A percentile compares a stretch with the other conserved stretches of the same genome.
phyloP scores from a whole-genome alignment of 2,329 filamentous ascomycete genomes.

The Fusarium temperatum region DNA sequence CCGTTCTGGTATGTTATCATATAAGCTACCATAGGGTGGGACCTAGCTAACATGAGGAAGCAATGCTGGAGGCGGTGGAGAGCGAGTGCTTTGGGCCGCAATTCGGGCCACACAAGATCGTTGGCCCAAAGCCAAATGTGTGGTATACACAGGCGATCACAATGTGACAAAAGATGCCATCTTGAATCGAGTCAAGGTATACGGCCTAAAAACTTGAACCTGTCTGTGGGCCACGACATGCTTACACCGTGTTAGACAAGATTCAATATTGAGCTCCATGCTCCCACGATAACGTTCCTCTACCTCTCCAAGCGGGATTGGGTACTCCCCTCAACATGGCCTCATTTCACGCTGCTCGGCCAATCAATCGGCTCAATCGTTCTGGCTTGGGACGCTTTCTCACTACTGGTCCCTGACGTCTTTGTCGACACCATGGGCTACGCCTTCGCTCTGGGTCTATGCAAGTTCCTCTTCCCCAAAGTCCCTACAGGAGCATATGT shows the following conservation, averaged over 20 bases:
- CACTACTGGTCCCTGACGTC: conserved; percentile 89
- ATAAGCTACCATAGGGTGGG: neutral
- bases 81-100: conserved; percentile 95
- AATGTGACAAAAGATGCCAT: conserved; percentile 84
- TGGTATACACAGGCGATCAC: conserved; percentile 96
- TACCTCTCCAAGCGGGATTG: conserved; percentile 89
- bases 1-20: conserved; percentile 80
- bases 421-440: conserved; percentile 99
- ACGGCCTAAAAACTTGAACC: conserved; percentile 22
- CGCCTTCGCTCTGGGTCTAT: conserved; percentile 86
- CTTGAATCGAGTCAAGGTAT: conserved; percentile 77
- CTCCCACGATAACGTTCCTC: conserved; percentile 84
- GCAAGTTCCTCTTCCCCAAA: conserved; percentile 79
- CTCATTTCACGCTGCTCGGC: conserved; percentile 91
- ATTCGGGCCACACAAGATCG: conserved; percentile 88
- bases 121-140: conserved; percentile 88
- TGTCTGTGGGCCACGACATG: neutral
- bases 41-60: conserved; percentile 54
- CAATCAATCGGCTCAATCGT: conserved; percentile 90
- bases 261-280: conserved; percentile 91
- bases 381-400: conserved; percentile 91
- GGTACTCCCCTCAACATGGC: conserved; percentile 88
- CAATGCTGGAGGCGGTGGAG: conserved; percentile 95
- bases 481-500: conserved; percentile 93
- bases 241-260: conserved; percentile 64